Base-by-base conservation (phyloP, 352 stramenopile species). In the Pythium coloratum region DNA sequence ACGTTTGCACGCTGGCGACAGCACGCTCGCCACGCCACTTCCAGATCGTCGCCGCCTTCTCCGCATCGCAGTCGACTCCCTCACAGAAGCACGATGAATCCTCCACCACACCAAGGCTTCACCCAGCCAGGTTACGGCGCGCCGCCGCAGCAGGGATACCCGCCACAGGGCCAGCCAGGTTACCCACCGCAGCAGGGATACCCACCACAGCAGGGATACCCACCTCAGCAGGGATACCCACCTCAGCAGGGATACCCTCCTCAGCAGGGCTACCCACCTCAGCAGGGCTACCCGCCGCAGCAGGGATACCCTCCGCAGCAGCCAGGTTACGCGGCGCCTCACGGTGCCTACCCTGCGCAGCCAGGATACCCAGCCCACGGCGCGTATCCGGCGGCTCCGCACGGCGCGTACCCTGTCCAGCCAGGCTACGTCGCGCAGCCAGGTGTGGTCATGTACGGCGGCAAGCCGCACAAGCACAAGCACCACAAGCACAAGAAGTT, bases 141-240 rank as follows among this genome's bases (percentile, higher is more conserved):
- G 28, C 78, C 78, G 0, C 74, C 70, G 20, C 73, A 78, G 50
- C 77, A 81, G 53, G 78, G 64, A 18, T 68, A 75, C 49, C 69
- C 69, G 47, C 55, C 68, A 49, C 68, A 74, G 42, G 54, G 34
- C 13, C 75, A 76, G 50, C 63, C 51, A 49, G 65, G 66, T 4
- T 72, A 79, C 33, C 77, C 77, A 2, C 74, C 67, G 20, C 71
- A 75, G 36, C 76, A 76, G 50, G 76, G 72, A 1, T 80, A 79
- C 72, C 64, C 59, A 13, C 50, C 50, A 32, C 59, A 66, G 59
- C 59, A 59, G 2, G 47, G 59, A 20, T 71, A 66, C 58, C 64
- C 64, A 26, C 42, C 50, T 9, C 59, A 66, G 59, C 59, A 59
- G 2, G 47, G 59, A 20, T 71, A 66, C 58, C 64, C 64, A 26